Percentiles rank a stretch among this genome's conserved stretches.
phyloP scores from a whole-genome alignment of 2,329 filamentous ascomycete species.

The Plenodomus biglobosus region DNA sequence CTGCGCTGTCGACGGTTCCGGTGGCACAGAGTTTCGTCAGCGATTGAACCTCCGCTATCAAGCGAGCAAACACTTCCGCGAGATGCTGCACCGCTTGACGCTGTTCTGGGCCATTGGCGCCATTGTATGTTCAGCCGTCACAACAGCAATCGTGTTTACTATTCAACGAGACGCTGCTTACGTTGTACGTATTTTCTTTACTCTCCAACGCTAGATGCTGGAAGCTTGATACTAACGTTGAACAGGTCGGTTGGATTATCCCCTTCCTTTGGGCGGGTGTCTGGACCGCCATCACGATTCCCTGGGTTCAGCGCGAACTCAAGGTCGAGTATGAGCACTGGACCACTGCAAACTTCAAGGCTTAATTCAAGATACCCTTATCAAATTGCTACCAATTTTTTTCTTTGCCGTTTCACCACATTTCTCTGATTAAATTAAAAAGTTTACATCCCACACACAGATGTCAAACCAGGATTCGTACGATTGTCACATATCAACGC shows the following conservation, averaged over 20 bases:
- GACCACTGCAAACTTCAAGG: conserved; percentile 44
- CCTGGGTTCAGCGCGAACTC: conserved; percentile 48
- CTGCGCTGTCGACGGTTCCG: conserved; percentile 56
- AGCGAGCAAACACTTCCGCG: conserved; percentile 55
- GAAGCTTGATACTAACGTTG: conserved; percentile 11
- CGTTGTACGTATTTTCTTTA: conserved; percentile 40
- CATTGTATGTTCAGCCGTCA: conserved; percentile 44
- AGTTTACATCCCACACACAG: too few relatives aligned
- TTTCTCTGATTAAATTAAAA: too few relatives aligned
- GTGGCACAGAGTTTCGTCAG: conserved; percentile 56
- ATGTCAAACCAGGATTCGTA: too few relatives aligned
- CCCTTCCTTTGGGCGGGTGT: conserved; percentile 55
- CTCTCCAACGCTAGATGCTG: not conserved
- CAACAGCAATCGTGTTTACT: conserved; percentile 52
- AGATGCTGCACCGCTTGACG: conserved; percentile 56
- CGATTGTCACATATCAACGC: too few relatives aligned
- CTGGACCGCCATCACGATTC: conserved; percentile 50
- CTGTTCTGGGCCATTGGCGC: conserved; percentile 56
- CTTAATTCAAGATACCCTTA: too few relatives aligned
- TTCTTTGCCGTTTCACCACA: too few relatives aligned
- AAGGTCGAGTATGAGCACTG: conserved; percentile 40
- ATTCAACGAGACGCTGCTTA: conserved; percentile 52
- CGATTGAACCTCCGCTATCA: conserved; percentile 56
- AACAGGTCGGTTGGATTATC: conserved; percentile 50
- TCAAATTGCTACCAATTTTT: too few relatives aligned